Evolutionary conservation across 129 eudicot genomes (phyloP).

Genomic region (Lactuca saligna): DNA sequence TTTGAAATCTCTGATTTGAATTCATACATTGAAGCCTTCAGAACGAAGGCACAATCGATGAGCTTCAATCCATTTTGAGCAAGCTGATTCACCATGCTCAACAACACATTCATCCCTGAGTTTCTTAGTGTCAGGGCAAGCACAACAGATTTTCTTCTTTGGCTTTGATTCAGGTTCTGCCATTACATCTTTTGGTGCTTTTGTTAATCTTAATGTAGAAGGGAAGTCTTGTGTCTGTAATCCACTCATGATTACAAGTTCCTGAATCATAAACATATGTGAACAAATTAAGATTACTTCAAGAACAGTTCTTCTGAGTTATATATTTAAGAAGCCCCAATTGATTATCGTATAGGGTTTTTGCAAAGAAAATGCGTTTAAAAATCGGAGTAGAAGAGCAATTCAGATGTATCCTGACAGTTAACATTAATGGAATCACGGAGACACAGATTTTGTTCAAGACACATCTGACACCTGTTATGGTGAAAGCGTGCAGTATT

Average conservation of each 20-base stretch:
- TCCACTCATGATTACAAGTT: conserved; percentile 43
- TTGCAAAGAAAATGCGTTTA: too few relatives aligned
- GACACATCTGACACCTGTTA: too few relatives aligned
- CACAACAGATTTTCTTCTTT: conserved; percentile 94
- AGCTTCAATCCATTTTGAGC: conserved; percentile 92
- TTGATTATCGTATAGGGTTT: too few relatives aligned
- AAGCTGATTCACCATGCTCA: conserved; percentile 83
- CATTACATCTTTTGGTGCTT: conserved; percentile 30
- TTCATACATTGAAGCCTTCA: conserved; percentile 81
- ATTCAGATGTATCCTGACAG: too few relatives aligned
- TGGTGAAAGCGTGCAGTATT: too few relatives aligned
- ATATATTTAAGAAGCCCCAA: too few relatives aligned
- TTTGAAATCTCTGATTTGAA: neutral
- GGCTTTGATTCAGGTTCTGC: conserved; percentile 61
- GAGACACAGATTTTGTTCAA: too few relatives aligned
- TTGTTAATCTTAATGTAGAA: conserved; percentile 37
- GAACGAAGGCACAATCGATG: conserved; percentile 82
- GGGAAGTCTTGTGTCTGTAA: conserved; percentile 45
- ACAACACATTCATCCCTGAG: conserved; percentile 91
- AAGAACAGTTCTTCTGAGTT: too few relatives aligned
- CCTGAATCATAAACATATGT: conserved; percentile 16
- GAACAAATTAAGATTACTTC: neutral
- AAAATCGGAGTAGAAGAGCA: too few relatives aligned
- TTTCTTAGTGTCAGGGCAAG: conserved; percentile 92
- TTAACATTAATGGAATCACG: too few relatives aligned